Base-by-base conservation (phyloP, 495 filamentous ascomycete species). In the Amniculicola lignicola region DNA sequence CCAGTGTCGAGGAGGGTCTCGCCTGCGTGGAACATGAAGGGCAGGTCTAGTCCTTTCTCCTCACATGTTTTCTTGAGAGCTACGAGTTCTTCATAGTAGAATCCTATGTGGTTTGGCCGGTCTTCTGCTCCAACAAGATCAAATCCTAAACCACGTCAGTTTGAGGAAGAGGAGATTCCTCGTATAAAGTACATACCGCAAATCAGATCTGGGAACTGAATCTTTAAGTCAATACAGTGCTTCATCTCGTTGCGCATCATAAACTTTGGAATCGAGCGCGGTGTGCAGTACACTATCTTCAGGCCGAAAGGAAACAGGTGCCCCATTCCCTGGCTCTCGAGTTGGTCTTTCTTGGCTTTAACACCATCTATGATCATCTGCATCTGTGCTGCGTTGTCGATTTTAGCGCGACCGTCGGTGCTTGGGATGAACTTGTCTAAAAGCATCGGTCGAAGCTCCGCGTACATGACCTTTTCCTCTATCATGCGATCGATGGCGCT, bases 141-240 rank as follows among this genome's bases (percentile, higher is more conserved):
- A 54, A 72, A 72, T 10, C 70, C 65, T 68, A 22, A 0, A 1
- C 16, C n/a, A 29, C 9, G 24, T 65, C 11, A 59, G 38, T n/a
- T n/a, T n/a, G n/a, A n/a, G n/a, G n/a, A n/a, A n/a, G n/a, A n/a
- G n/a, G n/a, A n/a, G n/a, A n/a, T n/a, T n/a, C n/a, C n/a, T n/a
- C n/a, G n/a, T n/a, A n/a, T n/a, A n/a, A 15, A 21, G 0, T 1
- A 54, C 65, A 53, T 66, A 68, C 65, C 70, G 54, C 70, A 72
- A 24, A 72, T 70, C 3, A 72, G 49, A 49, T 71, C 59, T n/a
- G 62, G 63, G 56, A 70, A 81, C 1, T 74, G 68, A 1, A 79
- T 63, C 19, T 74, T 75, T 11, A 82, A 51, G 40, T 66, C 74
- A 1, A 70, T 73, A 11, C 63, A 72, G 58, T 77, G 73, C 11